Evolutionary conservation across 805 yeast species (phyloP).

Genomic region (Cyberlindnera lachancei): DNA sequence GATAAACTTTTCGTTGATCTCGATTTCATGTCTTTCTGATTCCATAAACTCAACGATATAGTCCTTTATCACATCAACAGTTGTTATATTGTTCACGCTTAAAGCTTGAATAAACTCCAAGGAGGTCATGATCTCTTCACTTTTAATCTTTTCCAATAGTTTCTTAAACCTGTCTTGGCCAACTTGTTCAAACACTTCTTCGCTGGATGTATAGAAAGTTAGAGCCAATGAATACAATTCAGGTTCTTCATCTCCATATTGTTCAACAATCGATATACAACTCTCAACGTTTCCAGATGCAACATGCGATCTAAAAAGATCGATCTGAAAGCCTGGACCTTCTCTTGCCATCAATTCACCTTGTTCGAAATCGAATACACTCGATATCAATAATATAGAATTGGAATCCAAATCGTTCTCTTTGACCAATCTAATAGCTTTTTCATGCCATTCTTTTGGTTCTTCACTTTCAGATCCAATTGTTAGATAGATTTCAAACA

Average conservation of each 20-base stretch:
- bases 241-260: conserved; percentile 55
- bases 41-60: conserved; percentile 57
- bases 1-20: conserved; percentile 59
- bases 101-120: conserved; percentile 70
- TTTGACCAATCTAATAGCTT: conserved; percentile 49
- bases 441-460: conserved; percentile 49
- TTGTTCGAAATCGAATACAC: conserved; percentile 40
- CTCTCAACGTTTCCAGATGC: conserved; percentile 48
- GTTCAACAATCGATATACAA: conserved; percentile 49
- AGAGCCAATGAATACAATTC: conserved; percentile 62
- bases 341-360: conserved; percentile 35
- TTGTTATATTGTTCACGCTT: conserved; percentile 52
- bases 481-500: conserved; percentile 74
- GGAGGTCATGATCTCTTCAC: conserved; percentile 53
- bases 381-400: conserved; percentile 36
- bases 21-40: conserved; percentile 53
- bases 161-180: conserved; percentile 40
- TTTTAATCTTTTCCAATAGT: conserved; percentile 47
- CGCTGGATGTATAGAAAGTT: conserved; percentile 51
- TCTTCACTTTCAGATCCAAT: conserved; percentile 37
- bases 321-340: conserved; percentile 32
- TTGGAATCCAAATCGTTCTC: conserved; percentile 48
- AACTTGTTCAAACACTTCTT: conserved; percentile 40
- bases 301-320: conserved; percentile 59
- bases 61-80: conserved; percentile 66